phyloP scores from a whole-genome alignment of 1,284 basidiomycete genomes.

The Fomitopsis pinicola region DNA sequence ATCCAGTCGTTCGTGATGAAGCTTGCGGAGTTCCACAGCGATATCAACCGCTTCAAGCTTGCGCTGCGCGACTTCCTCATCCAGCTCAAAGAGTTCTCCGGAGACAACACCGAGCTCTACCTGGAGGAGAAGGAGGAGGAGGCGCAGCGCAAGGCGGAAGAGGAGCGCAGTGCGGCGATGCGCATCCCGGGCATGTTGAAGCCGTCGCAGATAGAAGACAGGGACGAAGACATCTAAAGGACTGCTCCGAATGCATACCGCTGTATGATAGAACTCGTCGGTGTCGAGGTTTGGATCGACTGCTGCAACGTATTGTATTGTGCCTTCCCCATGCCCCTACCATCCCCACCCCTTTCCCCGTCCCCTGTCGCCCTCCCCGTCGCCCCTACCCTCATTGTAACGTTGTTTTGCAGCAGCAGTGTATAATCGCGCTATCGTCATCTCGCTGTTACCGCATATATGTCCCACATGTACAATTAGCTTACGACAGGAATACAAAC shows the following conservation, averaged over 20 bases:
- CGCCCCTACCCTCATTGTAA: slow-evolving; percentile 4
- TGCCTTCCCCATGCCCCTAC: slow-evolving; percentile 6
- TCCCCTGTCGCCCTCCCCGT: slow-evolving; percentile 5
- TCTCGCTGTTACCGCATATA: slow-evolving; percentile 29
- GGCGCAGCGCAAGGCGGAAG: slow-evolving; percentile 59
- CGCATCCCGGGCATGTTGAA: slow-evolving; percentile 99
- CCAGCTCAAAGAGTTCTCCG: slow-evolving; percentile 91
- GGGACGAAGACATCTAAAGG: slow-evolving; percentile 74
- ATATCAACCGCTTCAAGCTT: slow-evolving; percentile 92
- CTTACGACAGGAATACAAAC: slow-evolving; percentile 26
- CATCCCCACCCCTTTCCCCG: slow-evolving; percentile 6
- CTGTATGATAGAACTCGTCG: slow-evolving; percentile 19
- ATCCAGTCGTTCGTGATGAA: slow-evolving; percentile 78
- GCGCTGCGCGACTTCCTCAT: slow-evolving; percentile 91
- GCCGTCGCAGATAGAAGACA: slow-evolving; percentile 90
- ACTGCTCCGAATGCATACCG: slow-evolving; percentile 14
- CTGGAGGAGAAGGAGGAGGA: slow-evolving; percentile 96
- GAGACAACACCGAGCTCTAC: slow-evolving; percentile 83
- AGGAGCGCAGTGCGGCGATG: slow-evolving; percentile 86
- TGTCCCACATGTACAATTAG: slow-evolving; percentile 29
- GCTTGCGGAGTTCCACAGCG: slow-evolving; percentile 83
- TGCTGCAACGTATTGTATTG: slow-evolving; percentile 3
- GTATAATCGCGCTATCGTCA: slow-evolving; percentile 29
- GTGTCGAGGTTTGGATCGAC: slow-evolving; percentile 4
- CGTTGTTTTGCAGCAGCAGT: slow-evolving; percentile 18